Base-by-base conservation (phyloP, 2,329 filamentous ascomycete genomes). In the Phyllosticta capitalensis region DNA sequence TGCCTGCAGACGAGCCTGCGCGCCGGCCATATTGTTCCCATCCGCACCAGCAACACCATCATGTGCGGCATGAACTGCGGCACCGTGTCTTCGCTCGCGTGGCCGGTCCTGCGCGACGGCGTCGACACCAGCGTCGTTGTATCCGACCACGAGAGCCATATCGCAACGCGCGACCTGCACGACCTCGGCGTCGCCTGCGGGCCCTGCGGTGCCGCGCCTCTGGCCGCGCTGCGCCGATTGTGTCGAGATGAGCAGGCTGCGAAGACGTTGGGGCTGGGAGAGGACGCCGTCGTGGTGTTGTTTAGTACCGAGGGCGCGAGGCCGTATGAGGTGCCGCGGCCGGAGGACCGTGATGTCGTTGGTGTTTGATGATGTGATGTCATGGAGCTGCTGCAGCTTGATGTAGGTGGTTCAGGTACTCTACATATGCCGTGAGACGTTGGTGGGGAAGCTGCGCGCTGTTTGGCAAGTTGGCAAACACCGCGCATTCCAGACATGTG, bases 11-110 rank as follows among this genome's bases (percentile, higher is more conserved):
- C 77, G 38, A 83, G 81, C 33, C 69, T 88, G 1, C 69, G 75
- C 19, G 71, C 69, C 0, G 82, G 81, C 0, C 65, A 77, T 38
- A 71, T 78, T 2, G 76, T 75, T 0, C 69, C 79, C 0, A 77
- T 87, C 1, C 61, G 69, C 7, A 89, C 86, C 0, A 75, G 74
- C 0, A 73, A 81, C 2, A 90, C 85, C 0, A 89, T 89, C 65
- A 90, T 91, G 87, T 79, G 80, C 48, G 88, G 87, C 0, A 81
- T 91, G 75, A 84, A 88, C 64, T 91, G 87, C 62, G 87, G 86
- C 0, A 88, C 84, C 0, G 77, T 88, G 0, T 89, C 86, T 0
- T 75, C 75, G 0, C 83, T 80, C 0, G 84, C 87, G 0, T 92
- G 86, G 85, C 77, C 82, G 0, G 67, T 83, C 0, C 68, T 92